phyloP scores from a whole-genome alignment of 2,329 filamentous ascomycete species.

The Monosporascus sp. region DNA sequence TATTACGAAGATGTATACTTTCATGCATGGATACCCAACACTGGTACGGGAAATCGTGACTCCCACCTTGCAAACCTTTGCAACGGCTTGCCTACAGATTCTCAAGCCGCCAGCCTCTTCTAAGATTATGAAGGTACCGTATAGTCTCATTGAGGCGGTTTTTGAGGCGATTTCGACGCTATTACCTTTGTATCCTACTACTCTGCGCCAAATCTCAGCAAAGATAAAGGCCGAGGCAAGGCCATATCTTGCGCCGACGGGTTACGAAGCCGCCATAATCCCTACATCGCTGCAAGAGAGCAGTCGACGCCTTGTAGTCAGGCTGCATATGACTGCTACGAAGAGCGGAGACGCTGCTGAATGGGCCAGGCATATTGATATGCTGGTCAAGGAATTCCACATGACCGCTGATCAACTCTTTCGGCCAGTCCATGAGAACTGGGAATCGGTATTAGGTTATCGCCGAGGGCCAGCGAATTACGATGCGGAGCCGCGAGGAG shows the following conservation, averaged over 20 bases:
- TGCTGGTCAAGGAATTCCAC: conserved; percentile 61
- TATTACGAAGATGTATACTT: conserved; percentile 75
- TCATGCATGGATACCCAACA: conserved; percentile 77
- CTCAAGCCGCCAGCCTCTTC: conserved; percentile 40
- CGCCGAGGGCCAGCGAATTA: conserved; percentile 36
- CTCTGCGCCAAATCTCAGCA: conserved; percentile 69
- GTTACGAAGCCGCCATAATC: conserved; percentile 42
- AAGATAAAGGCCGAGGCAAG: conserved; percentile 61
- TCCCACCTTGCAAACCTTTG: conserved; percentile 69
- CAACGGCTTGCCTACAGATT: conserved; percentile 67
- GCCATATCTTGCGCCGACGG: conserved; percentile 59
- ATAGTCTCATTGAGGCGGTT: conserved; percentile 57
- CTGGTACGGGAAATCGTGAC: conserved; percentile 84
- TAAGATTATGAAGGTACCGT: conserved; percentile 35
- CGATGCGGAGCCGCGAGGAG: conserved; percentile 43
- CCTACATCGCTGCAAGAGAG: conserved; percentile 49
- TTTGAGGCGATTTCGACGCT: conserved; percentile 67
- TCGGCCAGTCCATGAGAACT: conserved; percentile 73
- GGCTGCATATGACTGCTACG: conserved; percentile 73
- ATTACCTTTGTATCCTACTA: conserved; percentile 75
- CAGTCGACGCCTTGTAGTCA: conserved; percentile 60
- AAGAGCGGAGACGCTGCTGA: conserved; percentile 74
- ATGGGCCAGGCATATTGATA: conserved; percentile 65
- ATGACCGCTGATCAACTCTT: conserved; percentile 70
- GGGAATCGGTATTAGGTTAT: conserved; percentile 62